These are phyloP conservation scores for Suillus tomentosus DNA, from an alignment of 768 basidiomycete species.

Conservation along the genomic window DNA sequence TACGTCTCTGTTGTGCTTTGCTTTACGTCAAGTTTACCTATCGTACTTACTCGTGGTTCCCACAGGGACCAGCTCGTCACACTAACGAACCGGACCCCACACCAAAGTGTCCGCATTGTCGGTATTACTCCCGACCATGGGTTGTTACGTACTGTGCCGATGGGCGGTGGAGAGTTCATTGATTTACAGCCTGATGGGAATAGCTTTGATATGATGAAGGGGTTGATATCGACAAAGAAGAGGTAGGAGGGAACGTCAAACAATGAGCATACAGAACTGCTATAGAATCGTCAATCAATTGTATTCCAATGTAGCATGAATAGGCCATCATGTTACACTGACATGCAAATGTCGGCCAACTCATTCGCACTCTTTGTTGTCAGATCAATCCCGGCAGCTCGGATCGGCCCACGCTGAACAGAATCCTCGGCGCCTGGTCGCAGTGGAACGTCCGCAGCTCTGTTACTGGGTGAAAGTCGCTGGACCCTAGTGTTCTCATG, in stretches of 20 bases:
- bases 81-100: slow-evolving; percentile 74
- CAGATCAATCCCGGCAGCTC: slow-evolving; percentile 79
- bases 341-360: no score
- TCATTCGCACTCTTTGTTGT: slow-evolving; percentile 14
- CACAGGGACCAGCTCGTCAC: slow-evolving; percentile 80
- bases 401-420: slow-evolving; percentile 60
- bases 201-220: slow-evolving; percentile 93
- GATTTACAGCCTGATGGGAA: slow-evolving; percentile 98
- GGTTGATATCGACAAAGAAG: slow-evolving; percentile 26
- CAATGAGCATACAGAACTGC: no score
- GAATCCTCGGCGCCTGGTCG: no score
- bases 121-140: slow-evolving; percentile 91
- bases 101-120: slow-evolving; percentile 68
- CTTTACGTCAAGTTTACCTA: neutral
- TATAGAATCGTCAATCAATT: no score
- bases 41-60: slow-evolving; percentile 4
- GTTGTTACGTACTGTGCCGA: slow-evolving; percentile 74
- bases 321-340: no score
- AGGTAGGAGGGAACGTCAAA: neutral
- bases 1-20: slow-evolving; percentile 45
- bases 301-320: no score
- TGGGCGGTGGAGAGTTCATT: slow-evolving; percentile 50
- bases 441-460: no score
- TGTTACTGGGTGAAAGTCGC: no score
- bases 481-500: no score